A percentile compares a stretch with the other conserved stretches of the same genome.
phyloP scores from a whole-genome alignment of 257 asterid genomes.

The Fraxinus excelsior region DNA sequence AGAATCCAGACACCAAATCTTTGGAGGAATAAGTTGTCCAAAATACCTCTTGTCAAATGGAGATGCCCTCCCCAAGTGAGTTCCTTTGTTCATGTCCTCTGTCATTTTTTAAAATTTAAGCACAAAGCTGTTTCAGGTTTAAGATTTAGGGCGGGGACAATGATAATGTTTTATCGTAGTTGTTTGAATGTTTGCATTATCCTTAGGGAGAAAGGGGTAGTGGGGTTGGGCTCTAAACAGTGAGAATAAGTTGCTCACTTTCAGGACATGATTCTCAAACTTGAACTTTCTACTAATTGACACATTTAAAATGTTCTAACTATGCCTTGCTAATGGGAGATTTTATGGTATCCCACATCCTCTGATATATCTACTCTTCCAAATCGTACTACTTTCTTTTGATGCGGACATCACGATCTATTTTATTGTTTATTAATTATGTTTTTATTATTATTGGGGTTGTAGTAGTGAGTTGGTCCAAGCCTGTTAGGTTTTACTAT shows the following conservation, averaged over 20 bases:
- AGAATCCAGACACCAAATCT: slow-evolving; percentile 42
- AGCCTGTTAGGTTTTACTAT: no score
- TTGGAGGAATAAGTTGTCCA: slow-evolving; percentile 40
- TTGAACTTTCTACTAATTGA: neutral
- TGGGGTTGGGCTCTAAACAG: neutral
- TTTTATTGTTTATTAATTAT: no score
- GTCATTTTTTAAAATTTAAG: slow-evolving; percentile 3
- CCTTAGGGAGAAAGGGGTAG: neutral
- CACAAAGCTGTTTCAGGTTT: neutral
- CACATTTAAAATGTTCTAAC: neutral
- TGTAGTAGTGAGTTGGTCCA: no score
- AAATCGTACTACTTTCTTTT: neutral
- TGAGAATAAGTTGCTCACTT: neutral
- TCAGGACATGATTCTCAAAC: neutral
- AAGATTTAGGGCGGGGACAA: neutral
- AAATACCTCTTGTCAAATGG: slow-evolving; percentile 61
- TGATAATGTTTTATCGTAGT: neutral
- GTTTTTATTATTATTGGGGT: no score
- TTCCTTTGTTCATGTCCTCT: slow-evolving; percentile 6
- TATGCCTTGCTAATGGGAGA: neutral
- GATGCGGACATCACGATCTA: no score
- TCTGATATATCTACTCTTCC: neutral
- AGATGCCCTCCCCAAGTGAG: slow-evolving; percentile 51
- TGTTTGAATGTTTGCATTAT: neutral
- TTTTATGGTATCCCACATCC: neutral